Percentiles rank a stretch among this genome's conserved stretches.
phyloP scores from a whole-genome alignment of 2,329 filamentous ascomycete species.

The Fusarium napiforme region DNA sequence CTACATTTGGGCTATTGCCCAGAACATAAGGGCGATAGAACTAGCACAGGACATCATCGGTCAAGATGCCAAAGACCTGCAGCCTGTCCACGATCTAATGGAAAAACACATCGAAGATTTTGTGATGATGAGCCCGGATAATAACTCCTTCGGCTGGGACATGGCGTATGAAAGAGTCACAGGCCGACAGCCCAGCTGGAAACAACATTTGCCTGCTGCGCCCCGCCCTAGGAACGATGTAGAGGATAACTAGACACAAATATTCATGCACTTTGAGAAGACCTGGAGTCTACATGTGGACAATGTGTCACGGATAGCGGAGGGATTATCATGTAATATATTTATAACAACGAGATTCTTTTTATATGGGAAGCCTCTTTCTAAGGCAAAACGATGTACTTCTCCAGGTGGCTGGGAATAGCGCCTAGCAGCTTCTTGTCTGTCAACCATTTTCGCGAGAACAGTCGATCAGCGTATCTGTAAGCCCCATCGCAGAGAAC shows the following conservation, averaged over 20 bases:
- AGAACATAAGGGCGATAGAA: slow-evolving; percentile 56
- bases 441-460: slow-evolving; percentile 89
- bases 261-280: neutral
- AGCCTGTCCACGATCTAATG: slow-evolving; percentile 53
- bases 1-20: slow-evolving; percentile 45
- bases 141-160: slow-evolving; percentile 34
- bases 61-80: slow-evolving; percentile 47
- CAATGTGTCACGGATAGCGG: neutral
- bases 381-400: slow-evolving; percentile 92
- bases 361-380: slow-evolving; percentile 44
- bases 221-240: neutral
- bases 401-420: slow-evolving; percentile 85
- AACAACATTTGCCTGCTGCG: neutral
- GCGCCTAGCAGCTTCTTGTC: slow-evolving; percentile 84
- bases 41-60: slow-evolving; percentile 56
- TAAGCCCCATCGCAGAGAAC: slow-evolving; percentile 97
- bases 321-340: slow-evolving; percentile 33
- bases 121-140: slow-evolving; percentile 28
- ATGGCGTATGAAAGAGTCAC: slow-evolving; percentile 43
- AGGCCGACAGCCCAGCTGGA: slow-evolving; percentile 47
- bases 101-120: slow-evolving; percentile 51
- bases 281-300: neutral
- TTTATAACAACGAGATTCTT: slow-evolving; percentile 45
- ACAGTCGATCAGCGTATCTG: slow-evolving; percentile 91
- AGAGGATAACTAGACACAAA: neutral